Evolutionary conservation across 2,329 filamentous ascomycete genomes (phyloP).

Genomic region (Diaporthe citriasiana): DNA sequence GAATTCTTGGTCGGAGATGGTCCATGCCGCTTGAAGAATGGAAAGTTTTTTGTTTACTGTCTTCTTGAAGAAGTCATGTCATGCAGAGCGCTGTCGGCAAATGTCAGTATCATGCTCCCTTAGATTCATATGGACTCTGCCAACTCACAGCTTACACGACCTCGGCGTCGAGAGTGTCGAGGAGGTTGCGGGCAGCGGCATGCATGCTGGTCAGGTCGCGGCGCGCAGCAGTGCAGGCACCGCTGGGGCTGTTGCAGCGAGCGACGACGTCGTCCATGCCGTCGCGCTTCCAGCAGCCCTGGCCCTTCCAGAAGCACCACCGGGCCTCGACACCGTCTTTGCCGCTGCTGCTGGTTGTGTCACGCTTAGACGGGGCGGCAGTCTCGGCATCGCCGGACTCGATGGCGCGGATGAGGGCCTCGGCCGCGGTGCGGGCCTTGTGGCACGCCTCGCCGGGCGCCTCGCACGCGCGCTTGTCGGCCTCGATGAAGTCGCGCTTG

Average conservation of each 20-base stretch:
- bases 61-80: background rate
- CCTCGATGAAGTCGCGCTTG: conserved; percentile 43
- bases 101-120: background rate
- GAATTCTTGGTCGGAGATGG: background rate
- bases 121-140: background rate
- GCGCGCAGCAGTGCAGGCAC: conserved; percentile 53
- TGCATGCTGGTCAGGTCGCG: conserved; percentile 55
- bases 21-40: conserved; percentile 33
- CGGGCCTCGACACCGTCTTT: conserved; percentile 43
- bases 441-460: conserved; percentile 57
- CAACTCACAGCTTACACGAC: conserved; percentile 20
- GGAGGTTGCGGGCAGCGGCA: conserved; percentile 50
- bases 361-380: conserved; percentile 8
- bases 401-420: conserved; percentile 53
- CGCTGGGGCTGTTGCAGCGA: conserved; percentile 51
- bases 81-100: background rate
- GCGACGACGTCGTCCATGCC: conserved; percentile 44
- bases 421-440: conserved; percentile 57
- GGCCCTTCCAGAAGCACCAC: conserved; percentile 50
- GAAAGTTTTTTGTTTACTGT: background rate
- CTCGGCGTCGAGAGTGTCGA: conserved; percentile 44
- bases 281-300: conserved; percentile 54
- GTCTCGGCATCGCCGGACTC: conserved; percentile 31
- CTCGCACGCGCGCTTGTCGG: conserved; percentile 53
- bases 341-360: conserved; percentile 16